phyloP scores from a whole-genome alignment of 225 moss, liverwort and hornwort genomes.

The Physcomitrellopsis africana region DNA sequence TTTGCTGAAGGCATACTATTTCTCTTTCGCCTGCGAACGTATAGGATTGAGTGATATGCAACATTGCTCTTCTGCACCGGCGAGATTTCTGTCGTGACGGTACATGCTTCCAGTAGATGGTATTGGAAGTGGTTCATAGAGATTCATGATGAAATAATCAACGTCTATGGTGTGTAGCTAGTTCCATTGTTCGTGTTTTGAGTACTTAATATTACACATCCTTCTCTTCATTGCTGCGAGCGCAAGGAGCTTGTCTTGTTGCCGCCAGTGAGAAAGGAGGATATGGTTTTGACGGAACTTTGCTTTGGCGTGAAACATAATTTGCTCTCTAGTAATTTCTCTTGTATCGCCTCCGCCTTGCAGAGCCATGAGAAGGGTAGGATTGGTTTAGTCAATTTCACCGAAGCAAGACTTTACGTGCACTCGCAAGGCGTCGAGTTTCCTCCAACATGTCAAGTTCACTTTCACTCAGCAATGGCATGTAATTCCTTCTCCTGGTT shows the following conservation, averaged over 20 bases:
- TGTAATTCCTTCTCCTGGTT: slow-evolving; percentile 25
- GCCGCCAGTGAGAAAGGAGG: too few relatives aligned
- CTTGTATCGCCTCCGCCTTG: slow-evolving; percentile 4
- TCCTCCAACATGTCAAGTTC: background rate
- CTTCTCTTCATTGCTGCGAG: background rate
- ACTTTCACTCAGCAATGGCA: slow-evolving; percentile 3
- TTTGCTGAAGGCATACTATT: background rate
- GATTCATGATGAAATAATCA: background rate
- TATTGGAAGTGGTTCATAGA: slow-evolving; percentile 1
- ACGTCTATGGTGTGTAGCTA: slow-evolving; percentile 6
- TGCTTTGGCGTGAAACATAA: too few relatives aligned
- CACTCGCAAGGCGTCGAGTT: slow-evolving; percentile 9
- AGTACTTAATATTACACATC: background rate
- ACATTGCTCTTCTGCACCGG: background rate
- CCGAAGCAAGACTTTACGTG: background rate
- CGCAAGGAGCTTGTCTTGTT: background rate
- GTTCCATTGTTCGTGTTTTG: background rate
- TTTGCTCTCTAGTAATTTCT: background rate
- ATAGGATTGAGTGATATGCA: background rate
- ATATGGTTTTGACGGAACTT: too few relatives aligned
- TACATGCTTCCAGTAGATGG: background rate
- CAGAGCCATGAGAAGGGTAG: background rate
- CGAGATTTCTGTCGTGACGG: slow-evolving; percentile 6
- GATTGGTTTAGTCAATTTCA: background rate
- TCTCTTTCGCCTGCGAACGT: background rate